Percentiles rank a stretch among this genome's conserved stretches.
Conservation (phyloP, 768 basidiomycete genomes). For the Boletus huronensis region DNA sequence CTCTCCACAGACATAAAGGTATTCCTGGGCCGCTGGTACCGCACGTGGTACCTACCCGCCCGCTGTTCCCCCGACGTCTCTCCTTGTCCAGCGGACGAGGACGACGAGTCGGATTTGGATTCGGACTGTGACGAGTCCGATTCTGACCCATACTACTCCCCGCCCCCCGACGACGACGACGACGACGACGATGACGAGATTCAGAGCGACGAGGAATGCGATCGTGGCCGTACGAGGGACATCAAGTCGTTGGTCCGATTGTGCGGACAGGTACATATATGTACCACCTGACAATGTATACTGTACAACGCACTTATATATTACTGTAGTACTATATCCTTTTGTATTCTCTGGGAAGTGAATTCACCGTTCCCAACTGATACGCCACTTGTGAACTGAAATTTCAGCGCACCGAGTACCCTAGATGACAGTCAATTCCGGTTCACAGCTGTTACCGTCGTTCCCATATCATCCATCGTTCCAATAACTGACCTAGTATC, state of each 20-base stretch:
- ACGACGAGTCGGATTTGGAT: slow-evolving; percentile 35
- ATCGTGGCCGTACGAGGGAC: slow-evolving; percentile 40
- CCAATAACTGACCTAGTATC: too few relatives aligned
- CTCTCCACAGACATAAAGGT: slow-evolving; percentile 72
- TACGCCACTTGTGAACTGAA: too few relatives aligned
- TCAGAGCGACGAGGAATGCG: slow-evolving; percentile 38
- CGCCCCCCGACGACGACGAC: slow-evolving; percentile 12
- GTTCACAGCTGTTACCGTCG: too few relatives aligned
- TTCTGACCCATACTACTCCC: slow-evolving; percentile 15
- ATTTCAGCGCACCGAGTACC: too few relatives aligned
- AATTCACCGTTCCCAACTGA: too few relatives aligned
- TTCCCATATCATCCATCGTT: too few relatives aligned
- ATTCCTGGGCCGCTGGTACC: slow-evolving; percentile 74
- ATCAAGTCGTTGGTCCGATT: slow-evolving; percentile 38
- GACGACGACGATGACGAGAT: slow-evolving; percentile 26
- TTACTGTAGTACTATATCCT: too few relatives aligned
- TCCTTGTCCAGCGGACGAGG: slow-evolving; percentile 27
- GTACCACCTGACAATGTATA: slow-evolving; percentile 13
- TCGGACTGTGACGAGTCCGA: slow-evolving; percentile 27
- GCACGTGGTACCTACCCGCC: slow-evolving; percentile 53
- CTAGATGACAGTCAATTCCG: too few relatives aligned
- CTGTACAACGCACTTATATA: too few relatives aligned
- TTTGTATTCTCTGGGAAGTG: too few relatives aligned
- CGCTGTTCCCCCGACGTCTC: slow-evolving; percentile 23
- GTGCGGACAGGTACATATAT: slow-evolving; percentile 24